phyloP scores from a whole-genome alignment of 768 basidiomycete genomes.

The Rhizopogon sp. region DNA sequence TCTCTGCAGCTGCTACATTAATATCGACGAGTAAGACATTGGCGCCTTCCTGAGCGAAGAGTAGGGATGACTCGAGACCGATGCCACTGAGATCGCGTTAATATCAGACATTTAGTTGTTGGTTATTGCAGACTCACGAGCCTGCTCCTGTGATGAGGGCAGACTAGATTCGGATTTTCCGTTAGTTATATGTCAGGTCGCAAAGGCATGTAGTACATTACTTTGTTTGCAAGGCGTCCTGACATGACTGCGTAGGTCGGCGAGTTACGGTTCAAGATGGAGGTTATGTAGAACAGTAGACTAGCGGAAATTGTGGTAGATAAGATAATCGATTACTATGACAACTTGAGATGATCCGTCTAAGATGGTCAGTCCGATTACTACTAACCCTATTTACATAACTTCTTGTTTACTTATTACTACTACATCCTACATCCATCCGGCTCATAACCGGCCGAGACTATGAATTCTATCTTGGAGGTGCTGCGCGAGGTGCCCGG shows the following conservation, averaged over 20 bases:
- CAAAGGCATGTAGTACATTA: conserved; percentile 15
- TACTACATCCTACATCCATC: no score
- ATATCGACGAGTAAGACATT: conserved; percentile 86
- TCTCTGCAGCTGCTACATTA: conserved; percentile 70
- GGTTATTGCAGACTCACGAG: conserved; percentile 52
- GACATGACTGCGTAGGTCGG: conserved; percentile 36
- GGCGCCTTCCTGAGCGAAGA: conserved; percentile 96
- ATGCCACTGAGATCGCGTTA: conserved; percentile 64
- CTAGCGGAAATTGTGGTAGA: no score
- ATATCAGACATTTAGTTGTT: conserved; percentile 10
- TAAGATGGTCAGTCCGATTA: conserved; percentile 8
- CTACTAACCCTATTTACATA: no score
- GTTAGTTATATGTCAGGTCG: conserved; percentile 8
- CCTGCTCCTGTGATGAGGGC: conserved; percentile 87
- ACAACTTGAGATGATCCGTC: no score
- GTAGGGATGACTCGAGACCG: conserved; percentile 90
- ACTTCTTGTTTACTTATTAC: no score
- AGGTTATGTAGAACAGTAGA: neutral
- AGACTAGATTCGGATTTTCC: conserved; percentile 34
- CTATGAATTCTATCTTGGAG: conserved; percentile 35
- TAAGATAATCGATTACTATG: no score
- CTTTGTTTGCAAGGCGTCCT: conserved; percentile 67
- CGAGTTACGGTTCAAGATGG: conserved; percentile 2
- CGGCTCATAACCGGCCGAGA: no score
- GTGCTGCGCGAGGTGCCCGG: conserved; percentile 47